Evolutionary conservation across 2,329 filamentous ascomycete genomes (phyloP), one percentile per base, ranked within the genome.

Genomic region (Pseudocercospora cruenta): DNA sequence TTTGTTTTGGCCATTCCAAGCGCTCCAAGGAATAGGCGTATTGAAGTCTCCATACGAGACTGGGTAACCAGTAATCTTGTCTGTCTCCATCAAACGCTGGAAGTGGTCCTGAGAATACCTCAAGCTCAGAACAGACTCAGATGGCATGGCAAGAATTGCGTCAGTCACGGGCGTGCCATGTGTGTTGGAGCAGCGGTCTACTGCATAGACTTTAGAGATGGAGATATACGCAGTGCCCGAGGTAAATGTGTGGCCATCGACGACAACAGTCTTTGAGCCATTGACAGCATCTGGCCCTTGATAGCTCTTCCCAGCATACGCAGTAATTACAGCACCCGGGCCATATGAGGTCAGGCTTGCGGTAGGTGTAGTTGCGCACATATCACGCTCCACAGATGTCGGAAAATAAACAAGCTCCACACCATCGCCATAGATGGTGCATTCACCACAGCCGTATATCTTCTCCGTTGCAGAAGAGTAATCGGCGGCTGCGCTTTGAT

Each of bases 341-440:
- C 67, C 68, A 43, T 74, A 75, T n/a, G 67, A 57, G 9, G 74
- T 75, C 43, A 73, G 55, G n/a, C 53, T 69, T 2, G 72, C 71
- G 4, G 67, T 59, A 1, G 74, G 72, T 3, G 71, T 74, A 14
- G 55, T 71, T 9, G 74, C 74, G 57, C 73, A 77, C 67, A 75
- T 71, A 43, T 77, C 72, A 28, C 73, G 66, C 19, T 61, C 63
- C 1, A 39, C 61, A 4, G 70, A 71, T 1, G 71, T 72, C 2
- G 74, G 74, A 47, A 74, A 77, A 66, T 73, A 77, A 2, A 77
- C 67, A 19, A 77, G 67, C 51, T 73, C 67, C 1, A 77, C 75
- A 7, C 71, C 72, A 19, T 71, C 36, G n/a, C 75, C 74, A 51
- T 69, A 75, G 10, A 77, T 75, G 5, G 74, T 77, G 53, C 75